Percentiles rank a stretch among this genome's conserved stretches.
Evolutionary conservation across 805 yeast species (phyloP).

Genomic region (Yueomyces sp.): DNA sequence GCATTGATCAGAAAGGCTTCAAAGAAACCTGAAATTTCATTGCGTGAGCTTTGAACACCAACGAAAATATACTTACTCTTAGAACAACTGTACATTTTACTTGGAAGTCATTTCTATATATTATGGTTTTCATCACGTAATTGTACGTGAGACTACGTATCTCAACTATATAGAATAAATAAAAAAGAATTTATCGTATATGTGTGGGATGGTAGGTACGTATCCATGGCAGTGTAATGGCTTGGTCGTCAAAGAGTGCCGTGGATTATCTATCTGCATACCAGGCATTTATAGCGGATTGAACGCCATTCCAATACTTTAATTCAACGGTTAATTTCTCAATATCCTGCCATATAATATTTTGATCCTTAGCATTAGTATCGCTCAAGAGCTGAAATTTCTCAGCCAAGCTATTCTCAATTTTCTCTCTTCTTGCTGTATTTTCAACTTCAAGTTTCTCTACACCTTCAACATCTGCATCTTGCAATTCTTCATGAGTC

Average conservation of each 20-base stretch:
- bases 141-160: too few relatives aligned
- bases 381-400: too few relatives aligned
- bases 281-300: constrained; percentile 65
- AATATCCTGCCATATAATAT: constrained; percentile 28
- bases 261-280: constrained; percentile 18
- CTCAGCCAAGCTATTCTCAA: constrained; percentile 30
- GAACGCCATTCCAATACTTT: constrained; percentile 76
- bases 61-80: too few relatives aligned
- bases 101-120: too few relatives aligned
- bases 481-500: constrained; percentile 71
- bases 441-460: constrained; percentile 40
- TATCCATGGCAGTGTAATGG: too few relatives aligned
- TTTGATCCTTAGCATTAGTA: too few relatives aligned
- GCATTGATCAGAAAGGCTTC: constrained; percentile 27
- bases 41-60: constrained; percentile 20
- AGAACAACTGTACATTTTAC: too few relatives aligned
- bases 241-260: too few relatives aligned
- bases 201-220: too few relatives aligned
- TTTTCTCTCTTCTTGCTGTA: constrained; percentile 35
- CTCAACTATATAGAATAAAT: too few relatives aligned
- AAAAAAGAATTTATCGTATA: too few relatives aligned
- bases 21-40: constrained; percentile 42
- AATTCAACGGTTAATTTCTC: constrained; percentile 55
- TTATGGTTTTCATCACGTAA: too few relatives aligned
- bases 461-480: constrained; percentile 49